phyloP scores from a whole-genome alignment of 2,329 filamentous ascomycete species.

The Neurospora crassa region DNA sequence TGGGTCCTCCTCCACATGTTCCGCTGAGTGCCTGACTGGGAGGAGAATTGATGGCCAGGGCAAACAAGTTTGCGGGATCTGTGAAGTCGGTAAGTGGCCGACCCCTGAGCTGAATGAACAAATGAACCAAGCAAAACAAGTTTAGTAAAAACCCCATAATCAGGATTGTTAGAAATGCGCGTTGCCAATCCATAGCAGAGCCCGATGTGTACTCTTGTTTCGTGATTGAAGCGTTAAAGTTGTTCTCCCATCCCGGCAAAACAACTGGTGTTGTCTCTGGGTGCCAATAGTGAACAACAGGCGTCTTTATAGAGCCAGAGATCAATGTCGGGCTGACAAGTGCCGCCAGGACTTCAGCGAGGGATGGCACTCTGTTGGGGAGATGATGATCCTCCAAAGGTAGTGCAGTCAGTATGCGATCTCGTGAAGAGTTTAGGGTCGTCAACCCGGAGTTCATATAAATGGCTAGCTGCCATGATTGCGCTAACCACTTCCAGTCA shows the following conservation, averaged over 20 bases:
- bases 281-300: conserved; percentile 49
- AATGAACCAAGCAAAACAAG: conserved; percentile 53
- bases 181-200: conserved; percentile 50
- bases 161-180: conserved; percentile 58
- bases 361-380: conserved; percentile 46
- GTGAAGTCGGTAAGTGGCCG: conserved; percentile 69
- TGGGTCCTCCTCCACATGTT: conserved; percentile 29
- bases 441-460: conserved; percentile 45
- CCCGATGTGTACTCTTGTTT: conserved; percentile 64
- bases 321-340: conserved; percentile 59
- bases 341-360: conserved; percentile 66
- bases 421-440: conserved; percentile 48
- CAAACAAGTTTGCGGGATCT: conserved; percentile 67
- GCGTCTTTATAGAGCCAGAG: conserved; percentile 45
- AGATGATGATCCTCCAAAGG: conserved; percentile 34
- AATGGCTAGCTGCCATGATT: conserved; percentile 44
- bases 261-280: neutral
- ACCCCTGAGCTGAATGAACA: conserved; percentile 37
- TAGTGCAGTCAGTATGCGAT: conserved; percentile 47
- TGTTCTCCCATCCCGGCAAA: conserved; percentile 31
- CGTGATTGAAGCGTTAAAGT: conserved; percentile 54
- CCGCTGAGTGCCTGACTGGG: conserved; percentile 28
- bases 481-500: conserved; percentile 47
- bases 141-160: conserved; percentile 58
- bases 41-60: conserved; percentile 55